Conservation (phyloP, 140 eudicot species). For the Erigeron philadelphicus region DNA sequence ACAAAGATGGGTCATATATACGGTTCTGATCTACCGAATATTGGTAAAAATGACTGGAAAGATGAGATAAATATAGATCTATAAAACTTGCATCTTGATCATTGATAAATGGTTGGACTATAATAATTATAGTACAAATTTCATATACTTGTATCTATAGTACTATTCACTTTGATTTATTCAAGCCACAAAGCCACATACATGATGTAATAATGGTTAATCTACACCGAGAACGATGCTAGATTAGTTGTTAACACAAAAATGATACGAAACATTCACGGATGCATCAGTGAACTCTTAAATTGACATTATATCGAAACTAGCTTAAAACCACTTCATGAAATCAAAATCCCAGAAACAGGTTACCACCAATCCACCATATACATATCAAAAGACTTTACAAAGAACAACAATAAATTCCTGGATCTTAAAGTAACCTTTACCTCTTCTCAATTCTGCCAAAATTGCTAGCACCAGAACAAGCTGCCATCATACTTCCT, state of each 20-base stretch:
- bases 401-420: conserved; percentile 23
- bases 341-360: conserved; percentile 33
- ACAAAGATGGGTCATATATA: conserved; percentile 83
- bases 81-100: conserved; percentile 3
- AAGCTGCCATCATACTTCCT: conserved; percentile 31
- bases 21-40: conserved; percentile 47
- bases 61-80: conserved; percentile 11
- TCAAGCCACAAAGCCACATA: background rate
- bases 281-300: no score
- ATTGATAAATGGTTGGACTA: background rate
- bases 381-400: conserved; percentile 38
- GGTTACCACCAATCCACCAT: conserved; percentile 32
- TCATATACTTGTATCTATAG: conserved; percentile 11
- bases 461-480: conserved; percentile 26
- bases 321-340: conserved; percentile 17
- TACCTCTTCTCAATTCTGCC: conserved; percentile 48
- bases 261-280: no score
- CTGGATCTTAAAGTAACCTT: conserved; percentile 40
- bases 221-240: background rate
- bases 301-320: background rate
- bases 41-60: conserved; percentile 18
- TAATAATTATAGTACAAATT: conserved; percentile 3
- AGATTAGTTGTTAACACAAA: no score
- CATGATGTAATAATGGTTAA: background rate
- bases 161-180: conserved; percentile 1